These are phyloP conservation scores for Beta corolliflora DNA, from an alignment of 179 eudicot species.

Conservation along the genomic window DNA sequence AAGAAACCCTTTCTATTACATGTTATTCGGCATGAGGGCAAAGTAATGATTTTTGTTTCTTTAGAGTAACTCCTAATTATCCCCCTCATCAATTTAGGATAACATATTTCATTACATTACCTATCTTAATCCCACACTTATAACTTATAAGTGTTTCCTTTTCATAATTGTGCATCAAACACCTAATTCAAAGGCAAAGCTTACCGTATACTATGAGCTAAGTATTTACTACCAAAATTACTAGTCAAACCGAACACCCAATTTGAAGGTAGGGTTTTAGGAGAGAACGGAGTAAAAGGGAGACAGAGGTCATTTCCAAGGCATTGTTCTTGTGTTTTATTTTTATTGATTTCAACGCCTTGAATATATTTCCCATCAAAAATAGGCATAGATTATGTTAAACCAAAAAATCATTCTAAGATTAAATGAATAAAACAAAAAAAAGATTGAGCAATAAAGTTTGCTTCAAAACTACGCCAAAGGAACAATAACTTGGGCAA, in stretches of 20 bases:
- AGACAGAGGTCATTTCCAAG: slow-evolving; percentile 23
- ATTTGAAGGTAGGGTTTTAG: background rate
- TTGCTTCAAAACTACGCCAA: slow-evolving; percentile 18
- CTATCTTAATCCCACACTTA: too few species aligned
- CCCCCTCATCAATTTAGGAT: too few species aligned
- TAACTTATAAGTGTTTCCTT: too few species aligned
- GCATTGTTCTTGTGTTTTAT: slow-evolving; percentile 25
- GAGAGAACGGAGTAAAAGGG: background rate
- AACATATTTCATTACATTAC: background rate
- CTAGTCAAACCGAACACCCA: slow-evolving; percentile 1
- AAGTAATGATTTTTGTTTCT: too few species aligned
- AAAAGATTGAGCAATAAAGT: background rate
- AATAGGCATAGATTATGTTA: background rate
- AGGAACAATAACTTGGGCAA: background rate
- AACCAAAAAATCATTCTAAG: slow-evolving; percentile 1
- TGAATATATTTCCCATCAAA: background rate
- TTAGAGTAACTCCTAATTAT: too few species aligned
- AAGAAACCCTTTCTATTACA: too few species aligned
- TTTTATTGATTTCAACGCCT: slow-evolving; percentile 14
- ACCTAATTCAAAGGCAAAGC: too few species aligned
- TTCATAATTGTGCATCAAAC: too few species aligned
- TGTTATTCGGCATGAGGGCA: too few species aligned
- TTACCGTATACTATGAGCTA: background rate
- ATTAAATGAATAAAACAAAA: background rate
- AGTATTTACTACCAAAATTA: background rate